Evolutionary conservation across 1,284 basidiomycete genomes (phyloP).

Genomic region (Ganoderma multipileum): DNA sequence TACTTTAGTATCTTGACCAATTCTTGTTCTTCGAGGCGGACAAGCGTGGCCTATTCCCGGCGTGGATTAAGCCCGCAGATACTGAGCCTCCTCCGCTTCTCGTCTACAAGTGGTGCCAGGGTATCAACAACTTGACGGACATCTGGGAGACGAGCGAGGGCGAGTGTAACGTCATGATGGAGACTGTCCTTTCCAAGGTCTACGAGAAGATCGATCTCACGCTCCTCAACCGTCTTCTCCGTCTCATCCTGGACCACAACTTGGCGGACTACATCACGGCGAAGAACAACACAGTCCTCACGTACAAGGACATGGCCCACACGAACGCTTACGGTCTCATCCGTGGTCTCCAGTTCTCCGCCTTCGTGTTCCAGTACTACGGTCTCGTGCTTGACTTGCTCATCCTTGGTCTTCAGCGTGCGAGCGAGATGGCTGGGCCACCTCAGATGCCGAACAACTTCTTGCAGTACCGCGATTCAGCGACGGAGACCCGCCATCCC

Average conservation of each 20-base stretch:
- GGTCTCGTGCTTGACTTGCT: slow-evolving; percentile 91
- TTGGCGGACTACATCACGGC: slow-evolving; percentile 97
- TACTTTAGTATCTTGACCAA: slow-evolving; percentile 82
- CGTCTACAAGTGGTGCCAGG: slow-evolving; percentile 97
- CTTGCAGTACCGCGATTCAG: slow-evolving; percentile 92
- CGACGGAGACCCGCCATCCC: slow-evolving; percentile 93
- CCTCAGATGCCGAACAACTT: slow-evolving; percentile 97
- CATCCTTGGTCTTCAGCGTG: slow-evolving; percentile 92
- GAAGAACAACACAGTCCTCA: slow-evolving; percentile 95
- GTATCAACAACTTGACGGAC: slow-evolving; percentile 92
- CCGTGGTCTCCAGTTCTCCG: slow-evolving; percentile 94
- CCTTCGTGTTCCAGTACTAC: slow-evolving; percentile 98
- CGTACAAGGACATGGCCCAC: slow-evolving; percentile 95
- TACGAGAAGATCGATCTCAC: slow-evolving; percentile 99
- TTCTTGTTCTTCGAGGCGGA: slow-evolving; percentile 94
- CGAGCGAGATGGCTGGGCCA: slow-evolving; percentile 96
- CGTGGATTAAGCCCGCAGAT: slow-evolving; percentile 98
- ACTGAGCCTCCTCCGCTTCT: slow-evolving; percentile 95
- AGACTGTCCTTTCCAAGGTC: slow-evolving; percentile 94
- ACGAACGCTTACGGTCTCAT: slow-evolving; percentile 94
- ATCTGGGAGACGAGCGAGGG: slow-evolving; percentile 98
- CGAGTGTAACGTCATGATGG: slow-evolving; percentile 97
- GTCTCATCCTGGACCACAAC: slow-evolving; percentile 96
- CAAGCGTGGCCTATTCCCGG: slow-evolving; percentile 94
- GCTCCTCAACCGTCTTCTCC: slow-evolving; percentile 89